phyloP scores from a whole-genome alignment of 2,329 filamentous ascomycete genomes.

The Arthrobotrys iridis region DNA sequence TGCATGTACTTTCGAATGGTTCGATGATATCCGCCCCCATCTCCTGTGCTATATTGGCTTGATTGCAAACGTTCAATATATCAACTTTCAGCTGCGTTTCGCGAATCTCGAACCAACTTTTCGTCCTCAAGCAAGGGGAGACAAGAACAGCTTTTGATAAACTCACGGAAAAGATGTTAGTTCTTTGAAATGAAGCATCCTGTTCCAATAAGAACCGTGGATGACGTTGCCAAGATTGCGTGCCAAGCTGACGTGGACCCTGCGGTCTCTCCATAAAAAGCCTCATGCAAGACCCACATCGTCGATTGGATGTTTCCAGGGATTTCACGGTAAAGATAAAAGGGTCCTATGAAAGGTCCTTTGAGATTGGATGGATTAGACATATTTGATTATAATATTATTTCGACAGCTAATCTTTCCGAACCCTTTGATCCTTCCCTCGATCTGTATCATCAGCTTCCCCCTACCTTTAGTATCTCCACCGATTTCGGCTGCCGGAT shows the following conservation, averaged over 20 bases:
- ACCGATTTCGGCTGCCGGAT: constrained; percentile 1
- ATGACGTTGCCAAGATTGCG: constrained; percentile 44
- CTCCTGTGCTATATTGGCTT: constrained; percentile 17
- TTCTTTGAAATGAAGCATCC: constrained; percentile 20
- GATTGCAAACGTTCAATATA: neutral
- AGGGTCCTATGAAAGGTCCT: neutral
- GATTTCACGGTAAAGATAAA: neutral
- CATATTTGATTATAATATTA: neutral
- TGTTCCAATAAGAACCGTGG: constrained; percentile 10
- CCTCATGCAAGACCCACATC: constrained; percentile 24
- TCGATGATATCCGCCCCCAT: neutral
- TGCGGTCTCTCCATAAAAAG: constrained; percentile 16
- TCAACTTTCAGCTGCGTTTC: constrained; percentile 7
- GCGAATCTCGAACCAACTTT: constrained; percentile 17
- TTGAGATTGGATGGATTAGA: neutral
- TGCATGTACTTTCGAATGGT: neutral
- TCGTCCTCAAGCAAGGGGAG: neutral
- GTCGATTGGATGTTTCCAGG: neutral
- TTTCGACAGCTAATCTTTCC: neutral
- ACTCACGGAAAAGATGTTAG: constrained; percentile 18
- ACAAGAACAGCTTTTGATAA: neutral
- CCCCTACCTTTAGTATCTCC: neutral
- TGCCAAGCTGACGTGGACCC: constrained; percentile 42
- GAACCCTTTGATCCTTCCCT: neutral
- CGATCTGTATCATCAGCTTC: neutral